Evolutionary conservation across 129 eudicot species (phyloP).

Genomic region (Flaveria ramosissima): DNA sequence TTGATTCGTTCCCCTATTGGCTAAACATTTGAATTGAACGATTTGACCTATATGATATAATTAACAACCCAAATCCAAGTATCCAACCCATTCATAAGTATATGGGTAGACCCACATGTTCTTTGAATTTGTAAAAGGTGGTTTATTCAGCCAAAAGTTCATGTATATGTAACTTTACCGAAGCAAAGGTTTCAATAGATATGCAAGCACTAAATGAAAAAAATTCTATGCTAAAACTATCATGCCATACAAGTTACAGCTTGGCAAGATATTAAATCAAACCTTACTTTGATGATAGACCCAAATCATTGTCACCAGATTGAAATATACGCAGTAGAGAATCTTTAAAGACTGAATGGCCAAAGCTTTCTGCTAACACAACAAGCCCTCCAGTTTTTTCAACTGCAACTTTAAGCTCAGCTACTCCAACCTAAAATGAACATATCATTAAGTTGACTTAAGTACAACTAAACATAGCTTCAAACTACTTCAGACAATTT

Average conservation of each 20-base stretch:
- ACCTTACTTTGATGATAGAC: slow-evolving; percentile 90
- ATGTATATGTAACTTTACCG: slow-evolving; percentile 4
- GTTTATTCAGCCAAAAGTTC: neutral
- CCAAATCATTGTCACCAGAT: slow-evolving; percentile 76
- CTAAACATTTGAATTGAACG: neutral
- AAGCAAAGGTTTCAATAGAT: neutral
- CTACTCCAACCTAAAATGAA: slow-evolving; percentile 82
- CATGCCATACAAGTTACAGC: slow-evolving; percentile 11
- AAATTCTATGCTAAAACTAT: neutral
- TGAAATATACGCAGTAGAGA: slow-evolving; percentile 81
- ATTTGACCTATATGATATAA: neutral
- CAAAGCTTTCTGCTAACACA: slow-evolving; percentile 98
- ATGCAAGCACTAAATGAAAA: slow-evolving; percentile 1
- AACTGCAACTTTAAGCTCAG: slow-evolving; percentile 94
- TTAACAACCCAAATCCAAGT: neutral
- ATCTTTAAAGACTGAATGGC: slow-evolving; percentile 91
- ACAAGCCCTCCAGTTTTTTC: slow-evolving; percentile 94
- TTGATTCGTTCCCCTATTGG: neutral
- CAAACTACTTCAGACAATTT: neutral
- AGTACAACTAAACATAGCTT: neutral
- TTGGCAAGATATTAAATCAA: slow-evolving; percentile 27
- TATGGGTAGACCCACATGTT: neutral
- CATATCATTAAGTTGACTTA: slow-evolving; percentile 18
- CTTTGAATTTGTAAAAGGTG: neutral
- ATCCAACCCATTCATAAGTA: neutral